Conservation (phyloP, 2,329 filamentous ascomycete species). For the Clarireedia homoeocarpa region DNA sequence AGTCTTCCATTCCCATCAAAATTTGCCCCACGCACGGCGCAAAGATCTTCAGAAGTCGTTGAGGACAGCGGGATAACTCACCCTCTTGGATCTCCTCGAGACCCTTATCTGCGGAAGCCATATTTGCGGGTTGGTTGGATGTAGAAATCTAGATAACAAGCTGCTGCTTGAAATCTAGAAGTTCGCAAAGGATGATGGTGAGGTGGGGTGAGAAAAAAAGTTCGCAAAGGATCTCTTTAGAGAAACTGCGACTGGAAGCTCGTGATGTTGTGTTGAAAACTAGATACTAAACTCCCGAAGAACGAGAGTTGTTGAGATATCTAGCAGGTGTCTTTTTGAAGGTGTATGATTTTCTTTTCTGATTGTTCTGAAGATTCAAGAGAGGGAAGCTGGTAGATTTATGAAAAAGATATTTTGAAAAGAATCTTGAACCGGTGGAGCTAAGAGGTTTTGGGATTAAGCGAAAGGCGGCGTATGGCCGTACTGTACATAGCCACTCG, state of each 20-base stretch:
- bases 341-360: slow-evolving; percentile 8
- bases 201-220: slow-evolving; percentile 22
- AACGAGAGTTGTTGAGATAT: slow-evolving; percentile 28
- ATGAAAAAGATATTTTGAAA: slow-evolving; percentile 5
- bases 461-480: neutral
- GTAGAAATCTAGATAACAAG: slow-evolving; percentile 65
- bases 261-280: slow-evolving; percentile 27
- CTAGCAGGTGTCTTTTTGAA: slow-evolving; percentile 22
- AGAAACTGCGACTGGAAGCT: slow-evolving; percentile 27
- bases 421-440: neutral
- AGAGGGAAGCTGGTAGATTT: neutral
- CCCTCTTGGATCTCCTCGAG: slow-evolving; percentile 96
- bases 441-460: neutral
- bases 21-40: neutral
- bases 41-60: neutral
- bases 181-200: slow-evolving; percentile 29
- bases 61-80: slow-evolving; percentile 41
- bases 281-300: slow-evolving; percentile 43
- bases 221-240: slow-evolving; percentile 25
- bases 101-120: slow-evolving; percentile 85
- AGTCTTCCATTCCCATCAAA: neutral
- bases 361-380: neutral
- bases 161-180: slow-evolving; percentile 63
- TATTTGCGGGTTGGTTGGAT: slow-evolving; percentile 65
- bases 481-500: no score